Conservation (phyloP, 176 grass and related monocot genomes). For the Phoenix dactylifera region DNA sequence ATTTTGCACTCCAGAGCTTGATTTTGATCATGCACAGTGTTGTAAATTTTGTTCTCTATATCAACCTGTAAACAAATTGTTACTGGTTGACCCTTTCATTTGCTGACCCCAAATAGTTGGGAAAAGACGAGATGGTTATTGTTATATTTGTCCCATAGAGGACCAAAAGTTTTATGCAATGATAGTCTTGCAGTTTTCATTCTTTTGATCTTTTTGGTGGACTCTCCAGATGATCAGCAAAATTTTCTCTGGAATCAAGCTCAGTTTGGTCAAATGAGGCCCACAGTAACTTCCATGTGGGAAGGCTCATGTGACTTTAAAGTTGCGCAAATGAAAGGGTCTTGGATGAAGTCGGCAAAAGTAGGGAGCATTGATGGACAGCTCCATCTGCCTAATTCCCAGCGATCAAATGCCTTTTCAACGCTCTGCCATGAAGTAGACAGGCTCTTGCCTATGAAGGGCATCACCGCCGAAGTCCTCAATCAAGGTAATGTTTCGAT, state of each 20-base stretch:
- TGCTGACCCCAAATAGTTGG: too few relatives aligned
- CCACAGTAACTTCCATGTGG: not conserved
- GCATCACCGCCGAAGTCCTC: slow-evolving; percentile 2
- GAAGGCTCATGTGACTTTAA: slow-evolving; percentile 6
- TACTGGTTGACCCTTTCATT: too few relatives aligned
- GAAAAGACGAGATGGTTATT: too few relatives aligned
- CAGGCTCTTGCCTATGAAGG: slow-evolving; percentile 12
- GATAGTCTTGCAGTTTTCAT: slow-evolving; percentile 1
- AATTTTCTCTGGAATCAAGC: slow-evolving; percentile 5
- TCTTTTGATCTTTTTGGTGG: slow-evolving; percentile 2
- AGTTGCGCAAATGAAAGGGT: slow-evolving; percentile 1
- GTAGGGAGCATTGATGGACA: slow-evolving; percentile 30
- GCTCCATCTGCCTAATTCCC: slow-evolving; percentile 14
- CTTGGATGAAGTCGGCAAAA: slow-evolving; percentile 43
- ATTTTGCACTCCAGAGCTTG: too few relatives aligned
- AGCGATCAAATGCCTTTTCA: slow-evolving; percentile 14
- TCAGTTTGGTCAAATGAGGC: slow-evolving; percentile 7
- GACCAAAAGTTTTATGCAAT: slow-evolving; percentile 2
- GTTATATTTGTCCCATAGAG: too few relatives aligned
- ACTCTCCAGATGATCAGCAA: not conserved
- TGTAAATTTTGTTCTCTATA: too few relatives aligned
- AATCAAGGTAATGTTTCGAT: slow-evolving; percentile 16
- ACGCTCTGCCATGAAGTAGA: slow-evolving; percentile 14
- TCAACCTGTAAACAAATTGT: too few relatives aligned
- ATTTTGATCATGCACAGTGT: too few relatives aligned